Base-by-base conservation (phyloP, 2,329 filamentous ascomycete species). In the Ceratocystis eucalypticola region DNA sequence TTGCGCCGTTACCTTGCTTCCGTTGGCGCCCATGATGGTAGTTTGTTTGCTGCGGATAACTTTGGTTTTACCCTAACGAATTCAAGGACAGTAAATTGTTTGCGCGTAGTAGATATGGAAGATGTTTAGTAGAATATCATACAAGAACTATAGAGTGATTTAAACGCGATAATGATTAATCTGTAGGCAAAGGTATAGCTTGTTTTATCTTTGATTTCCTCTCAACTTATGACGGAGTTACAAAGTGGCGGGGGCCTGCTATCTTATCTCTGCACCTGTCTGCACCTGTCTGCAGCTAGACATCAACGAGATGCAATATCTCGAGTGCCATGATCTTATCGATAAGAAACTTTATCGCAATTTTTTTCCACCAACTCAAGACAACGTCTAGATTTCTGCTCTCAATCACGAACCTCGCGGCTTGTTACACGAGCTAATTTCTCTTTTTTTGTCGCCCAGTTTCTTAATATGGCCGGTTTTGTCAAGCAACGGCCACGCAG, bases 1-100 rank as follows among this genome's bases (percentile, higher is more conserved):
- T 79, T 96, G 92, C 72, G 80, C 80, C 68, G 83, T 85, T 69
- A 85, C 80, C 74, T 81, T 81, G 74, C 83, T 84, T 64, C 77
- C 72, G 70, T 76, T 80, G 71, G 80, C 81, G 45, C 82, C 82
- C 82, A 85, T 85, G 50, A 69, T 65, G 17, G 48, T 50, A 7
- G 45, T n/a, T 48, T 68, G 44, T 30, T 2, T 61, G 20, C n/a
- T 30, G 37, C 5, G 10, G 25, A 50, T 50, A 12, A 6, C 17
- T 15, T 7, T 30, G 25, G 20, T 12, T 12, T 17, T 17, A 28
- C 30, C 17, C 15, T 28, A 57, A 5, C 8, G 28, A 28, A 17
- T 12, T n/a, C 53, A 33, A 33, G 30, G 12, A 6, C 17, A 59
- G 17, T 5, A 15, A 12, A 25, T 28, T 2, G 15, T n/a, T 30